A percentile compares a stretch with the other conserved stretches of the same genome.
Conservation (phyloP, 1,284 basidiomycete genomes). For the Psilocybe mexicana region DNA sequence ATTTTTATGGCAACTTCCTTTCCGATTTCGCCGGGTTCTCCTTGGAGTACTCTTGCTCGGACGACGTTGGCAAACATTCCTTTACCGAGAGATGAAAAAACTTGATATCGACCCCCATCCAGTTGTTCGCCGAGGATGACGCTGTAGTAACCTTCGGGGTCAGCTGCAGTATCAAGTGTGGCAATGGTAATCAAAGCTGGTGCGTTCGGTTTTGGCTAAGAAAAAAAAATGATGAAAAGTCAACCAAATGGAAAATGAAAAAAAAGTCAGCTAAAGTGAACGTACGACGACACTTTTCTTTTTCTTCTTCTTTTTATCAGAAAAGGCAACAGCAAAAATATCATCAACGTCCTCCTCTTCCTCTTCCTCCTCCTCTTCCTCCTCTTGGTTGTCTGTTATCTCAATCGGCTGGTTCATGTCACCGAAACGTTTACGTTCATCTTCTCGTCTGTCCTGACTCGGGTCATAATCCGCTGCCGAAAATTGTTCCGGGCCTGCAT, state of each 20-base stretch:
- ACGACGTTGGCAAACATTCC: constrained; percentile 99
- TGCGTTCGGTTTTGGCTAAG: constrained; percentile 42
- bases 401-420: constrained; percentile 26
- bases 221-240: neutral
- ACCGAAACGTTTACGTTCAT: constrained; percentile 71
- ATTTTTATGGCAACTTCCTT: constrained; percentile 98
- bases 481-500: constrained; percentile 62
- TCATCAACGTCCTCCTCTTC: constrained; percentile 84
- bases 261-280: neutral
- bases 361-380: constrained; percentile 58
- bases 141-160: constrained; percentile 94
- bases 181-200: constrained; percentile 71
- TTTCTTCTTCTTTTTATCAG: constrained; percentile 57
- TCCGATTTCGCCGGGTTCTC: constrained; percentile 61
- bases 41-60: constrained; percentile 81
- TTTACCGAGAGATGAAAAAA: constrained; percentile 92
- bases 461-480: constrained; percentile 95
- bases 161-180: constrained; percentile 74
- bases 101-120: constrained; percentile 92
- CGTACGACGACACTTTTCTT: constrained; percentile 55
- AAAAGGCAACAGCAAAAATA: constrained; percentile 78
- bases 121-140: constrained; percentile 94
- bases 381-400: constrained; percentile 48
- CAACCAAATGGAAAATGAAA: neutral
- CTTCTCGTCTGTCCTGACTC: constrained; percentile 79